Percentiles rank a stretch among this genome's conserved stretches.
Evolutionary conservation across 2,329 filamentous ascomycete species (phyloP).

Genomic region (Celoporthe dispersa): DNA sequence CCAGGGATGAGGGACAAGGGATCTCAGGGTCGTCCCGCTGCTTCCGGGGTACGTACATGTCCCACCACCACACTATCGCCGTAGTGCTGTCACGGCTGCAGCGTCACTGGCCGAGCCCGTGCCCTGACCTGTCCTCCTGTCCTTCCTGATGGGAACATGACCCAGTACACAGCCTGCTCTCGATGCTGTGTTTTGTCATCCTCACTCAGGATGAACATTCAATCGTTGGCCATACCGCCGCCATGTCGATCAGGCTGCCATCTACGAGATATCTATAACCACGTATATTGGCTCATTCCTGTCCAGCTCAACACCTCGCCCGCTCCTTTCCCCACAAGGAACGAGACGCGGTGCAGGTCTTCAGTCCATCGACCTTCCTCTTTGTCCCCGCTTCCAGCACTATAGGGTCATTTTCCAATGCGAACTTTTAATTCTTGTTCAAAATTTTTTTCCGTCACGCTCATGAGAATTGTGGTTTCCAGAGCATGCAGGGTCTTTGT

Average conservation of each 20-base stretch:
- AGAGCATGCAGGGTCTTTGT: not conserved
- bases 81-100: not conserved
- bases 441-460: not conserved
- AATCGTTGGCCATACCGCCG: not conserved
- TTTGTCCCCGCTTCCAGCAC: not conserved
- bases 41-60: slow-evolving; percentile 3
- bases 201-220: not conserved
- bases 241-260: not conserved
- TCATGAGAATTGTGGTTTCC: not conserved
- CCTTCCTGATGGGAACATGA: slow-evolving; percentile 4
- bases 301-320: not conserved
- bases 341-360: not conserved
- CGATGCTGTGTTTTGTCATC: not conserved
- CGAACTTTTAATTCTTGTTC: not conserved
- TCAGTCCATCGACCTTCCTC: not conserved
- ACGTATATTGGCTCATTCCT: not conserved
- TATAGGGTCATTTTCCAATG: not conserved
- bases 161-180: not conserved
- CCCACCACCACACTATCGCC: not conserved
- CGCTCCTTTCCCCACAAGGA: not conserved
- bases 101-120: not conserved
- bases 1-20: not conserved
- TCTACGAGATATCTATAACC: not conserved
- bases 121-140: not conserved
- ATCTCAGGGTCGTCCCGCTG: not conserved